Base-by-base conservation (phyloP, 179 eudicot species). In the Pouteria campechiana region DNA sequence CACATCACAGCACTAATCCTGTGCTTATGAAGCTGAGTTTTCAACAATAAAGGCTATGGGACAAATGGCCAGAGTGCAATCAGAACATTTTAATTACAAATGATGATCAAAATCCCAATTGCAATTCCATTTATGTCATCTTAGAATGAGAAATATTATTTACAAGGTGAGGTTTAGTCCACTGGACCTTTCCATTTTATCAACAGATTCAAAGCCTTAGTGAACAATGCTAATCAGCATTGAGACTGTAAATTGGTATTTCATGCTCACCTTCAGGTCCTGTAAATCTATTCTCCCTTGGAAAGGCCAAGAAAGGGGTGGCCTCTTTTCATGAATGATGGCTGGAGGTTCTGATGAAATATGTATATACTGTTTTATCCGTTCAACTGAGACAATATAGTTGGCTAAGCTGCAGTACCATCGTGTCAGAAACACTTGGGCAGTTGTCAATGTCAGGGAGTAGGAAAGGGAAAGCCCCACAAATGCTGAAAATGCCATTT, bases 391-490 rank as follows among this genome's bases (percentile, higher is more conserved):
- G 27, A 79, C 52, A 10, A 83, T 44, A 32, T 64, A 67, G 32
- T 75, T 83, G 22, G 76, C 61, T 10, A 79, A 63, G 48, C 59
- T 76, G 66, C 85, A 63, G 42, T 73, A 79, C 85, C 78, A 79
- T 45, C 82, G 52, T 13, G 68, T 73, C 52, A 76, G 13, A 64
- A 76, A 79, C 27, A 66, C 76, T 42, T 76, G 80, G 15, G 82
- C 62, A 12, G 36, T 17, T 0, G 85, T 68, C 27, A 72, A 41
- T 30, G 72, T 58, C 13, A 79, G 67, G n/a, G 94, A 84, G 53
- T 83, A 79, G 8, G 94, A 79, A 31, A 83, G 79, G 22, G 89
- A 83, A 3, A 83, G 85, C 38, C 94, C 94, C 20, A 83, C 76
- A 32, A 79, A 74, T 37, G 89, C 94, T 74, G 65, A 20, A 29